Evolutionary conservation across 73 alveolate species (phyloP), one percentile per base, ranked within the genome.

Genomic region (Symbiodinium pilosum): DNA sequence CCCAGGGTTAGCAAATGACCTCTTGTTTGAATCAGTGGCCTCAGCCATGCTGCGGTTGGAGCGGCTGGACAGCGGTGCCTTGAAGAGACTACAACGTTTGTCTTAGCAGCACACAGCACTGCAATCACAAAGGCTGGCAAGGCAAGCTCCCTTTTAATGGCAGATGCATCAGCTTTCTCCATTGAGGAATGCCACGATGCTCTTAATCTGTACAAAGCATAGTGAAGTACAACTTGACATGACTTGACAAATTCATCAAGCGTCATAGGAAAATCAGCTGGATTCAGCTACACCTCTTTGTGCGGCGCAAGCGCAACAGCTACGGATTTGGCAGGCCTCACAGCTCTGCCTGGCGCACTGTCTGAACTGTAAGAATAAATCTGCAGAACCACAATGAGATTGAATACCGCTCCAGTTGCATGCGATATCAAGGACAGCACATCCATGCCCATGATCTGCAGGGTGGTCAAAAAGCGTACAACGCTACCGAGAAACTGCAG

Each of bases 401-500:
- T 91, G 47, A 91, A 86, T 30, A 91, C 30, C 40, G 97, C 97
- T 32, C 97, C 97, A 12, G 81, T 86, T 18, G 97, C 77, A 24
- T 91, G 97, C 30, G 97, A 91, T 11, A 91, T 47, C 88, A 91
- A 43, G 24, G 97, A 69, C 41, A 91, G 88, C 54, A 68, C 32
- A 56, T 91, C 97, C 39, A 43, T 91, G 36, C 97, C 97, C 39
- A 91, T 9, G 39, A 91, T 85, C 81, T 91, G 97, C 97, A 91
- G 36, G 18, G 97, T 91, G 30, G 97, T 91, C 26, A 91, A 77
- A 38, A 91, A 52, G 26, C 97, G 88, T 16, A 54, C 97, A 47
- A 91, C 97, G 54, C 97, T 91, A 41, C 97, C 97, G 81, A 91
- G 56, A 28, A 91, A 91, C 64, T 91, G 97, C 42, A 91, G 88